Evolutionary conservation across 2,329 filamentous ascomycete genomes (phyloP).

Genomic region (Epichloe glyceriae): DNA sequence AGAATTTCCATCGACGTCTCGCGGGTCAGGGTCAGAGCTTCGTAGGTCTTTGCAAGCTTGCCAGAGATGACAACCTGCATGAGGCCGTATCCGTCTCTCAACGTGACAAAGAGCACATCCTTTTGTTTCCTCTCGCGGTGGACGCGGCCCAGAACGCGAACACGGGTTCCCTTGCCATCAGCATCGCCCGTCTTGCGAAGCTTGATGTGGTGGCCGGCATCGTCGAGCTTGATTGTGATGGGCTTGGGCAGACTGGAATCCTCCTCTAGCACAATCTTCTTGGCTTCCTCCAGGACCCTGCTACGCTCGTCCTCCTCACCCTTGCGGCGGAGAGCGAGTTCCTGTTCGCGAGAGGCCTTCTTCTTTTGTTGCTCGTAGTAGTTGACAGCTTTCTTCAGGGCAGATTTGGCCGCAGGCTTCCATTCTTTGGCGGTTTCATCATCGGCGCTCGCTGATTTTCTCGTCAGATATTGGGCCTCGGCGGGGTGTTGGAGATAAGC

Average conservation of each 20-base stretch:
- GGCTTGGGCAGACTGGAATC: slow-evolving; percentile 59
- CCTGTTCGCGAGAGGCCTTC: slow-evolving; percentile 11
- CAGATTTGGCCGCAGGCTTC: slow-evolving; percentile 12
- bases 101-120: slow-evolving; percentile 73
- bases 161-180: slow-evolving; percentile 52
- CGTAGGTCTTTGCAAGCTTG: slow-evolving; percentile 80
- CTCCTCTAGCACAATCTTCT: slow-evolving; percentile 58
- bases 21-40: slow-evolving; percentile 70
- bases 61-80: slow-evolving; percentile 41
- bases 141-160: slow-evolving; percentile 69
- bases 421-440: slow-evolving; percentile 18
- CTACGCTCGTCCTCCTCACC: slow-evolving; percentile 11
- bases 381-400: slow-evolving; percentile 12
- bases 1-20: slow-evolving; percentile 78
- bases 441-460: slow-evolving; percentile 44
- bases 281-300: slow-evolving; percentile 53
- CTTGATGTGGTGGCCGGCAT: slow-evolving; percentile 16
- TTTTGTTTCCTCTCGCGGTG: slow-evolving; percentile 74
- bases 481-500: slow-evolving; percentile 47
- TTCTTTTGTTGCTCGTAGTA: slow-evolving; percentile 12
- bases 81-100: slow-evolving; percentile 59
- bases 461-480: slow-evolving; percentile 17
- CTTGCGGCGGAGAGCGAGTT: slow-evolving; percentile 10
- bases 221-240: slow-evolving; percentile 53
- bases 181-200: slow-evolving; percentile 24